Conservation (phyloP, 1,139 yeast species). For the Fermentozyma sake region DNA sequence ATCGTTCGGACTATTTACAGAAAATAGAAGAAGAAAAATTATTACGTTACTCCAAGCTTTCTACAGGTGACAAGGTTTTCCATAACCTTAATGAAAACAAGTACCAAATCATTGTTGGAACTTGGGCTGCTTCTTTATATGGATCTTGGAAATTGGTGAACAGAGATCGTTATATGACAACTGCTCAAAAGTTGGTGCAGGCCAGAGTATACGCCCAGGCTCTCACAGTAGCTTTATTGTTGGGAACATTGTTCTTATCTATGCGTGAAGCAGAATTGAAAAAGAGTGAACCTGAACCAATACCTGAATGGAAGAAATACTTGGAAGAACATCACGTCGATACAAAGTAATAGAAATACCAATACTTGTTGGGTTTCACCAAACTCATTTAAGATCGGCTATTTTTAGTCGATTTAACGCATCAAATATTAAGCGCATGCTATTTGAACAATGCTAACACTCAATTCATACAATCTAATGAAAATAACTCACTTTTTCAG, state of each 20-base stretch:
- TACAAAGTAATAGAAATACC: too few species aligned
- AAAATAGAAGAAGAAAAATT: slow-evolving; percentile 12
- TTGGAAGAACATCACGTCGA: slow-evolving; percentile 14
- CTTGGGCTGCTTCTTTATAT: slow-evolving; percentile 85
- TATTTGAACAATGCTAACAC: too few species aligned
- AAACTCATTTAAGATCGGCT: too few species aligned
- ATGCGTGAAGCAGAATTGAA: slow-evolving; percentile 56
- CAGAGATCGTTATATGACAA: slow-evolving; percentile 71
- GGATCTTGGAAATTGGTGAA: slow-evolving; percentile 80
- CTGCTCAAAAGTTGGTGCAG: slow-evolving; percentile 82
- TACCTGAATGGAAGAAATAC: slow-evolving; percentile 38
- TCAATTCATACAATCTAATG: too few species aligned
- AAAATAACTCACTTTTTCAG: too few species aligned
- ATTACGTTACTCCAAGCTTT: slow-evolving; percentile 14
- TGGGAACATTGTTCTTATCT: slow-evolving; percentile 60
- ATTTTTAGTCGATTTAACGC: too few species aligned
- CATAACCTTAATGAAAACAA: slow-evolving; percentile 53
- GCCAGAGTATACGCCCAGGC: slow-evolving; percentile 96
- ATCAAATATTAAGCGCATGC: too few species aligned
- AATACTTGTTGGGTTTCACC: too few species aligned
- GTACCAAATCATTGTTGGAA: slow-evolving; percentile 68
- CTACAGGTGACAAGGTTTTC: slow-evolving; percentile 21
- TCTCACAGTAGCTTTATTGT: slow-evolving; percentile 58
- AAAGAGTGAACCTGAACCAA: slow-evolving; percentile 29
- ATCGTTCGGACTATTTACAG: slow-evolving; percentile 31